phyloP scores from a whole-genome alignment of 164 flowering plant genomes.

The Vitis amurensis region DNA sequence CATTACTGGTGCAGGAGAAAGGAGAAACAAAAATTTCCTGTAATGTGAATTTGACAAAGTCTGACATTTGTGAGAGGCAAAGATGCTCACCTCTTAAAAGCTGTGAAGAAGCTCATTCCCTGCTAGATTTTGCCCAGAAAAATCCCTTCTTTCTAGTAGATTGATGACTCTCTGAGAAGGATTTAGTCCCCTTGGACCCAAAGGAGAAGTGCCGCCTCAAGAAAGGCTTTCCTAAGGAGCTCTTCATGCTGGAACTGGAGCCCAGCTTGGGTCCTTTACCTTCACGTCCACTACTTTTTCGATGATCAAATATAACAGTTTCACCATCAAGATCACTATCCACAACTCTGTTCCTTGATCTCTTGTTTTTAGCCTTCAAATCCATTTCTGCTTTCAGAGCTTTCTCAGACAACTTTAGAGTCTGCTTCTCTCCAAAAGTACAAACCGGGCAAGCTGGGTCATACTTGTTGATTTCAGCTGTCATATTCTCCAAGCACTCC shows the following conservation, averaged over 20 bases:
- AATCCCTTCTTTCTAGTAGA: conserved; percentile 35
- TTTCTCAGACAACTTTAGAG: conserved; percentile 53
- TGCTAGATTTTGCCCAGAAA: conserved; percentile 53
- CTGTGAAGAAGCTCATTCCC: conserved; percentile 13
- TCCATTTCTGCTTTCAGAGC: conserved; percentile 64
- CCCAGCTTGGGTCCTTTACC: conserved; percentile 52
- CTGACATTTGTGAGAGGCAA: neutral
- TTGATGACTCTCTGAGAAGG: conserved; percentile 23
- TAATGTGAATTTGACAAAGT: neutral
- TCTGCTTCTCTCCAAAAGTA: conserved; percentile 67
- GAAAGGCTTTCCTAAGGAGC: conserved; percentile 63
- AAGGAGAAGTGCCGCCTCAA: conserved; percentile 79
- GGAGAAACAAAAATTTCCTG: too few relatives aligned
- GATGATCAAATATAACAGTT: conserved; percentile 22
- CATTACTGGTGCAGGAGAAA: too few relatives aligned
- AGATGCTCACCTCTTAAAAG: conserved; percentile 16
- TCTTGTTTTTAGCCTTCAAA: conserved; percentile 47
- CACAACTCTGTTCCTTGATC: conserved; percentile 57
- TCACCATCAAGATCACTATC: conserved; percentile 52
- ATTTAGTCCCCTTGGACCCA: conserved; percentile 54
- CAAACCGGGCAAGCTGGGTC: conserved; percentile 93
- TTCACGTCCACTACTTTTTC: conserved; percentile 30
- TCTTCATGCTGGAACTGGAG: conserved; percentile 60
- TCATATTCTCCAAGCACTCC: conserved; percentile 83
- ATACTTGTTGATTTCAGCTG: conserved; percentile 62